These are phyloP conservation scores for Rhodofomes roseus DNA, from an alignment of 1,284 basidiomycete genomes.

Conservation along the genomic window DNA sequence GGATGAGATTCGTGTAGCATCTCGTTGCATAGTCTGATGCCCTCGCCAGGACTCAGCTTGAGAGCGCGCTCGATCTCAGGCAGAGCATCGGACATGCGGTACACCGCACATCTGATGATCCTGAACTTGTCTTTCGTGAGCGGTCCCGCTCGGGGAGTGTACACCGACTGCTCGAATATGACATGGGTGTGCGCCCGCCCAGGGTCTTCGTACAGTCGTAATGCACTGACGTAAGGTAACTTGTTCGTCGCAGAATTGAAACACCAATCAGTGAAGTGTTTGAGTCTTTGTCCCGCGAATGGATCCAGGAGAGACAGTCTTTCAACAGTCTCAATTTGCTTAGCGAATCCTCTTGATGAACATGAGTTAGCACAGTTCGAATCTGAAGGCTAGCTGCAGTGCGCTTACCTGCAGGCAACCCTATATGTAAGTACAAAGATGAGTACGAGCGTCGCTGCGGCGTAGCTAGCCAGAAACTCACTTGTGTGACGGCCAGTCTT, in stretches of 20 bases:
- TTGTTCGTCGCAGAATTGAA: constrained; percentile 3
- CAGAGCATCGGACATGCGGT: neutral
- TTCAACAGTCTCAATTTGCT: neutral
- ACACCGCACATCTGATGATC: neutral
- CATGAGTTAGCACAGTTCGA: neutral
- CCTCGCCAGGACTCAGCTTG: too few relatives aligned
- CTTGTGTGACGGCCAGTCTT: constrained; percentile 20
- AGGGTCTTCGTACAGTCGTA: neutral
- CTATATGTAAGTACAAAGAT: neutral
- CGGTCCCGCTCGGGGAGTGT: neutral
- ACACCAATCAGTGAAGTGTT: constrained; percentile 11
- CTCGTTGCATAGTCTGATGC: too few relatives aligned
- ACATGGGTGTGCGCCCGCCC: neutral
- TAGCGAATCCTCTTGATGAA: neutral
- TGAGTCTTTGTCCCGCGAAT: constrained; percentile 6
- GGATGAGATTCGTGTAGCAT: too few relatives aligned
- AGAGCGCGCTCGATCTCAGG: neutral
- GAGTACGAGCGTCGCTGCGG: too few relatives aligned
- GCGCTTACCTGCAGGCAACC: neutral
- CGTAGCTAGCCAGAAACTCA: neutral
- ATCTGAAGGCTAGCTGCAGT: neutral
- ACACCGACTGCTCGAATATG: neutral
- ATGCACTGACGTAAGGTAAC: constrained; percentile 3
- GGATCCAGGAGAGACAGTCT: neutral
- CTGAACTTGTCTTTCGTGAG: neutral